Conservation (phyloP, 805 yeast species). For the Debaryomyces castellii region DNA sequence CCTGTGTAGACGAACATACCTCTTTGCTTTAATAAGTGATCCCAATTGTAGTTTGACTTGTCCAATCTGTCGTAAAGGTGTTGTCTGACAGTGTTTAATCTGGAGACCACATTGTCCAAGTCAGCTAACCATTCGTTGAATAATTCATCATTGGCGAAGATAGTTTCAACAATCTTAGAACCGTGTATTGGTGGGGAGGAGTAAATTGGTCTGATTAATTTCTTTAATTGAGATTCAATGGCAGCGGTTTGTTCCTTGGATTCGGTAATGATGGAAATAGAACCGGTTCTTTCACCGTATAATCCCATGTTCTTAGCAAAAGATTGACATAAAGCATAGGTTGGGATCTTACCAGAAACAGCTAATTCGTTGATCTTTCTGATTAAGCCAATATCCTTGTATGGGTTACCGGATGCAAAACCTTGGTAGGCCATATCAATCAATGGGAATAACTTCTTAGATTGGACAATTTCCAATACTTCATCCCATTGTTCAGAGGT, state of each 20-base stretch:
- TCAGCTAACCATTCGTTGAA: conserved; percentile 77
- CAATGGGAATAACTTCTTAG: conserved; percentile 68
- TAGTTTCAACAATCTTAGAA: conserved; percentile 79
- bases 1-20: conserved; percentile 98
- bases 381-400: conserved; percentile 58
- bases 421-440: conserved; percentile 97
- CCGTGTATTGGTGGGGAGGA: conserved; percentile 97
- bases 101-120: conserved; percentile 72
- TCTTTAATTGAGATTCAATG: conserved; percentile 79
- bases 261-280: conserved; percentile 64
- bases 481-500: conserved; percentile 75
- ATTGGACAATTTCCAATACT: conserved; percentile 62
- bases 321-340: conserved; percentile 53
- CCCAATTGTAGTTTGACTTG: conserved; percentile 73
- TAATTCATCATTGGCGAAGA: conserved; percentile 60
- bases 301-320: conserved; percentile 51
- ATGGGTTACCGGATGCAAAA: conserved; percentile 81
- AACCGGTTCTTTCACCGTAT: conserved; percentile 67
- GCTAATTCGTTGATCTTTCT: conserved; percentile 46
- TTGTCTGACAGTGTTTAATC: conserved; percentile 72
- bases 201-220: conserved; percentile 79
- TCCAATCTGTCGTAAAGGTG: conserved; percentile 62
- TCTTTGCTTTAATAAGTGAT: conserved; percentile 80
- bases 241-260: conserved; percentile 49
- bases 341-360: conserved; percentile 49